A percentile compares a stretch with the other conserved stretches of the same genome.
phyloP scores from a whole-genome alignment of 73 alveolate species.

The Paraurostyla sp. region DNA sequence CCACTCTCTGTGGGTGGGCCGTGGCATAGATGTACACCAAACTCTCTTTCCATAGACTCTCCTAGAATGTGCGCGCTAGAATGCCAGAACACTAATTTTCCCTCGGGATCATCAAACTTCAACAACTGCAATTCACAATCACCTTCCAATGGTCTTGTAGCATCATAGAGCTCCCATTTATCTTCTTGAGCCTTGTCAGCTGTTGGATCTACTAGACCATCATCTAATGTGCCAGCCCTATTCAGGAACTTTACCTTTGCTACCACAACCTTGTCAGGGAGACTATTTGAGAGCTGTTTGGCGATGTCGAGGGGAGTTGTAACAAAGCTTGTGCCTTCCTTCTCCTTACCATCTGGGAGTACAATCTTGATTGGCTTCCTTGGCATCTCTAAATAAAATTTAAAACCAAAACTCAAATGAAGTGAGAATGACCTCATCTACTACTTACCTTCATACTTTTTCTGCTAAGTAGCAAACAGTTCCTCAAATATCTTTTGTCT shows the following conservation, averaged over 20 bases:
- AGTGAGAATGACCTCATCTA: too few relatives aligned
- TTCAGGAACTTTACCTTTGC: conserved; percentile 91
- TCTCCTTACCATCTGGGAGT: conserved; percentile 94
- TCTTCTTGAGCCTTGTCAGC: conserved; percentile 92
- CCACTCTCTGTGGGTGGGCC: conserved; percentile 99
- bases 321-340: conserved; percentile 91
- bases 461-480: conserved; percentile 65
- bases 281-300: conserved; percentile 83
- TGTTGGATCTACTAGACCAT: conserved; percentile 70
- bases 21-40: conserved; percentile 96
- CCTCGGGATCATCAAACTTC: conserved; percentile 97
- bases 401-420: background rate
- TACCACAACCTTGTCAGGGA: conserved; percentile 92
- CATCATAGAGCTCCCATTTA: conserved; percentile 90
- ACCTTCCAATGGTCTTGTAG: conserved; percentile 99
- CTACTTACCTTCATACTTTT: conserved; percentile 56
- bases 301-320: conserved; percentile 96
- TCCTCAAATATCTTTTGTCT: conserved; percentile 76
- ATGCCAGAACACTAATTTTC: conserved; percentile 98
- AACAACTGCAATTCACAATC: conserved; percentile 96
- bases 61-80: conserved; percentile 99
- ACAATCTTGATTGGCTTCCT: conserved; percentile 87
- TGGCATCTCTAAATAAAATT: conserved; percentile 79
- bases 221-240: conserved; percentile 81
- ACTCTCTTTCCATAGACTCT: conserved; percentile 93